Evolutionary conservation across 2,329 filamentous ascomycete species (phyloP).

Genomic region (Hymenoscyphus albidus): DNA sequence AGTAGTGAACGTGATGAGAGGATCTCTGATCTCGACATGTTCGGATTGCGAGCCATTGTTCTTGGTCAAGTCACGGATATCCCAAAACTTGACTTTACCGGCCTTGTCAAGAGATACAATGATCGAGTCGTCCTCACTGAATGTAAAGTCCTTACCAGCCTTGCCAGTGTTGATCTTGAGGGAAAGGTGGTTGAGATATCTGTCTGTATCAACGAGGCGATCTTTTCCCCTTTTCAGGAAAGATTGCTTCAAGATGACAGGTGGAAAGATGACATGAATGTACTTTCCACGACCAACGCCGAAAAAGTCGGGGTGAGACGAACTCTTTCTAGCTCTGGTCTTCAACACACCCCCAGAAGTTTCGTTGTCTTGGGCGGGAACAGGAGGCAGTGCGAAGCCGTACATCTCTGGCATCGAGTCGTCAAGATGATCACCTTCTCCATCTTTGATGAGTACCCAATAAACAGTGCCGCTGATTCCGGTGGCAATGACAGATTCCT

Average conservation of each 20-base stretch:
- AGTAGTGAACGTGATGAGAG: conserved; percentile 80
- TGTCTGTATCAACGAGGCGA: conserved; percentile 78
- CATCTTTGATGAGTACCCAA: conserved; percentile 78
- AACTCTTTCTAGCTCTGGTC: conserved; percentile 88
- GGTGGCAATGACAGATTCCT: conserved; percentile 85
- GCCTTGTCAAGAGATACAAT: conserved; percentile 97
- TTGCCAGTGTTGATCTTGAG: conserved; percentile 96
- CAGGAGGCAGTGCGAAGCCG: conserved; percentile 85
- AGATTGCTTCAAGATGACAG: conserved; percentile 58
- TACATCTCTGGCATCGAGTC: conserved; percentile 76
- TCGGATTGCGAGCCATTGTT: conserved; percentile 30
- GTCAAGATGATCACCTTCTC: conserved; percentile 74
- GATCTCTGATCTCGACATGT: conserved; percentile 72
- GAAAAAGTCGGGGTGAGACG: conserved; percentile 86
- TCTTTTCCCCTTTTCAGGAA: conserved; percentile 62
- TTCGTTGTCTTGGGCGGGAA: conserved; percentile 81
- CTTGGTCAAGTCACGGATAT: conserved; percentile 73
- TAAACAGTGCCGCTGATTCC: conserved; percentile 96
- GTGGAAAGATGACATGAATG: conserved; percentile 81
- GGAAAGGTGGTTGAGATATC: conserved; percentile 79
- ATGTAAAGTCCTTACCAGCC: conserved; percentile 95
- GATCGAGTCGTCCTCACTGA: conserved; percentile 92
- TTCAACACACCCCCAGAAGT: conserved; percentile 89
- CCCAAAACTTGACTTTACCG: conserved; percentile 96
- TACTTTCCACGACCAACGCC: conserved; percentile 93